Percentiles rank a stretch among this genome's conserved stretches.
Conservation (phyloP, 2,329 filamentous ascomycete species). For the Colletotrichum magnum region DNA sequence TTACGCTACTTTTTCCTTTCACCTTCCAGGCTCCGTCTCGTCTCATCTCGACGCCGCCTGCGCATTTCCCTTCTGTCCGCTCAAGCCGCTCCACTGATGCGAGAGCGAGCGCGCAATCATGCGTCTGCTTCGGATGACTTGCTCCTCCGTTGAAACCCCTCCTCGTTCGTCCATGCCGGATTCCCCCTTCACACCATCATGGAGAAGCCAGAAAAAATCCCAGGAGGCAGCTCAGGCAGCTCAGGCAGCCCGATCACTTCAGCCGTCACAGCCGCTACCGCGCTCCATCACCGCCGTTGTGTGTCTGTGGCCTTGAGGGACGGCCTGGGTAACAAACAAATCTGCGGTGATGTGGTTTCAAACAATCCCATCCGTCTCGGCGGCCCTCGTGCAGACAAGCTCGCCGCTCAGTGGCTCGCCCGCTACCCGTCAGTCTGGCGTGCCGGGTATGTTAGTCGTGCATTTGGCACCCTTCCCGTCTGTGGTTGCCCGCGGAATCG, state of each 20-base stretch:
- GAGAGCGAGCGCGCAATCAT: constrained; percentile 4
- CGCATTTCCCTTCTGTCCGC: constrained; percentile 19
- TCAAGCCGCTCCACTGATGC: constrained; percentile 22
- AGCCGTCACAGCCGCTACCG: constrained; percentile 5
- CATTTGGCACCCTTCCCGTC: constrained; percentile 8
- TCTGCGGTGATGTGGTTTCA: constrained; percentile 33
- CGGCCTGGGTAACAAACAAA: neutral
- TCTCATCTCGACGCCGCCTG: neutral
- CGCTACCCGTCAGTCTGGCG: constrained; percentile 27
- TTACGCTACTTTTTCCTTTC: constrained; percentile 7
- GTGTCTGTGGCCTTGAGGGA: neutral
- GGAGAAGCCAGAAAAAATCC: neutral
- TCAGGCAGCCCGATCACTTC: neutral
- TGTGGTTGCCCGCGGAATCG: constrained; percentile 30
- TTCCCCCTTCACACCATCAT: neutral
- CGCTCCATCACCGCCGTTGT: constrained; percentile 17
- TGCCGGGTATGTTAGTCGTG: constrained; percentile 13
- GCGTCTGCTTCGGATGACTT: constrained; percentile 10
- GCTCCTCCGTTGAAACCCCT: neutral
- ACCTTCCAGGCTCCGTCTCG: neutral
- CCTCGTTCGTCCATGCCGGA: constrained; percentile 11
- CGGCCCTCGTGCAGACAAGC: constrained; percentile 38
- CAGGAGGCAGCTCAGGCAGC: neutral
- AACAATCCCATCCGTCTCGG: constrained; percentile 21
- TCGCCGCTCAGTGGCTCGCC: constrained; percentile 38